These are phyloP conservation scores for Metroxylon sagu DNA, from an alignment of 176 grass and related monocot species.

Conservation along the genomic window DNA sequence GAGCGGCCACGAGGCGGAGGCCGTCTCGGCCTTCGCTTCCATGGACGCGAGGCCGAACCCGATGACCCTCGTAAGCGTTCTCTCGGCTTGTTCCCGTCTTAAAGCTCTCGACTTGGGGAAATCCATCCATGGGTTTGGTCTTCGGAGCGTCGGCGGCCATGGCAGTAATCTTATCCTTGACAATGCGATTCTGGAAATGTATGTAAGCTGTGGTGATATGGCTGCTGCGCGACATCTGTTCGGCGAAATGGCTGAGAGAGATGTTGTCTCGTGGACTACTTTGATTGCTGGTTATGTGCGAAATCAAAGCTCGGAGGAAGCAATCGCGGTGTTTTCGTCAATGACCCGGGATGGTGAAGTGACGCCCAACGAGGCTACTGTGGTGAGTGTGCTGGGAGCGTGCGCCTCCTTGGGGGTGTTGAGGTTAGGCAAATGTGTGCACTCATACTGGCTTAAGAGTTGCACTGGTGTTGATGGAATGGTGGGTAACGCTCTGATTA, in stretches of 20 bases:
- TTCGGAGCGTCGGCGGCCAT: slow-evolving; percentile 22
- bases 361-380: slow-evolving; percentile 29
- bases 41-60: slow-evolving; percentile 41
- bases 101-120: slow-evolving; percentile 13
- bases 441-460: slow-evolving; percentile 24
- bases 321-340: slow-evolving; percentile 18
- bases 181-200: slow-evolving; percentile 37
- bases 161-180: slow-evolving; percentile 35
- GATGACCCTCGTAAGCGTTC: slow-evolving; percentile 44
- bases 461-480: slow-evolving; percentile 11
- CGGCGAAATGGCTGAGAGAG: slow-evolving; percentile 35
- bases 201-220: slow-evolving; percentile 31
- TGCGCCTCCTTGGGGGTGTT: slow-evolving; percentile 19
- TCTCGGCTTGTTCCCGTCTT: slow-evolving; percentile 39
- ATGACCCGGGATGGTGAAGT: slow-evolving; percentile 16
- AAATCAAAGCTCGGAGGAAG: slow-evolving; percentile 22
- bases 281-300: slow-evolving; percentile 37
- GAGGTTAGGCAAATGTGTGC: slow-evolving; percentile 20
- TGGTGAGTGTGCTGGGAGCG: slow-evolving; percentile 34
- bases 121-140: slow-evolving; percentile 31
- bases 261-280: slow-evolving; percentile 38
- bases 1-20: slow-evolving; percentile 37
- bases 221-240: slow-evolving; percentile 28
- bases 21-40: slow-evolving; percentile 20
- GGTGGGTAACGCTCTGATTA: slow-evolving; percentile 39